Conservation (phyloP, 169 alveolate genomes). For the Plasmodium inui region DNA sequence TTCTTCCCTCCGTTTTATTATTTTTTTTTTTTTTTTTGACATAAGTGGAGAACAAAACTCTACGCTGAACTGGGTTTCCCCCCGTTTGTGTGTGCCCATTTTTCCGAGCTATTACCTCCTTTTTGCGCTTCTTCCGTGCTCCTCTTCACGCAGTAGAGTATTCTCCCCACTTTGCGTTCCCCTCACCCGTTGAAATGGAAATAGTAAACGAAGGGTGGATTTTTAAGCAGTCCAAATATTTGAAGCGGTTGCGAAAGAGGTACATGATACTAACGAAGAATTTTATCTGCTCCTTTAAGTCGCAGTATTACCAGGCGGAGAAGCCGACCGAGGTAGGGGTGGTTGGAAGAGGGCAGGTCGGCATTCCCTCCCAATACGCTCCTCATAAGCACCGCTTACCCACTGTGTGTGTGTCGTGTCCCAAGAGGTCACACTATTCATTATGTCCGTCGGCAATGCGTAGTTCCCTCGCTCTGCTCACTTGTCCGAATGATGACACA, state of each 20-base stretch:
- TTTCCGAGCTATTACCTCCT: background rate
- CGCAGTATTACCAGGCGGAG: constrained; percentile 69
- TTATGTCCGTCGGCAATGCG: background rate
- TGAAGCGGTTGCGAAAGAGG: constrained; percentile 54
- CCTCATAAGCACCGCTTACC: background rate
- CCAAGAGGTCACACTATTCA: background rate
- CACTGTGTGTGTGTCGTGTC: background rate
- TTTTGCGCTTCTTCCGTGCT: background rate
- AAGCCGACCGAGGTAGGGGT: constrained; percentile 63
- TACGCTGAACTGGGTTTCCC: background rate
- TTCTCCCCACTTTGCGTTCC: background rate
- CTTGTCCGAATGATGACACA: background rate
- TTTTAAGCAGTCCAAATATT: constrained; percentile 63
- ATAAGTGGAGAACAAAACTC: background rate
- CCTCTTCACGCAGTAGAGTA: background rate
- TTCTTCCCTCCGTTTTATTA: background rate
- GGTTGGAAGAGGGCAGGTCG: background rate
- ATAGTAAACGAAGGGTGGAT: constrained; percentile 73
- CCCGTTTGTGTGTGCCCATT: background rate
- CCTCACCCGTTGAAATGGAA: constrained; percentile 23
- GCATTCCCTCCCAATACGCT: too few relatives aligned
- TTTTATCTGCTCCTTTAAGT: constrained; percentile 69
- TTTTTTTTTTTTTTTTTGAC: background rate
- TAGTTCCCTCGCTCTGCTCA: background rate
- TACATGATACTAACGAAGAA: constrained; percentile 56